Percentiles rank a stretch among this genome's conserved stretches.
These are phyloP conservation scores for Neurospora discreta DNA, from an alignment of 495 filamentous ascomycete species.

Conservation along the genomic window DNA sequence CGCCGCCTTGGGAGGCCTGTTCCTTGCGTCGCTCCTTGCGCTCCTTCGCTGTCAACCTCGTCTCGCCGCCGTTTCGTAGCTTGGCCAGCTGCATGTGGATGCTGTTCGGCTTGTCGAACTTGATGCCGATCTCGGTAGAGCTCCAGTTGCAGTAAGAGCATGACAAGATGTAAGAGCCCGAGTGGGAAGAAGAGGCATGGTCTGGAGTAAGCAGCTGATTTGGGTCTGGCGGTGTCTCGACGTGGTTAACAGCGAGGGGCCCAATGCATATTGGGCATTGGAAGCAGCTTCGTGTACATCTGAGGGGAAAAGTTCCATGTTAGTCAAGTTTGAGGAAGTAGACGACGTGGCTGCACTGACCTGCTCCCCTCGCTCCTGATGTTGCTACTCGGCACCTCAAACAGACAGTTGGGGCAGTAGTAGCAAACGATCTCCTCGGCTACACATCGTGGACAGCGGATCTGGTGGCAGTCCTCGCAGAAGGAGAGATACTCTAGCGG, in stretches of 20 bases:
- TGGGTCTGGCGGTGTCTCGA: constrained; percentile 43
- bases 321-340: neutral
- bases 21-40: constrained; percentile 36
- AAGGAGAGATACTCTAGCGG: constrained; percentile 90
- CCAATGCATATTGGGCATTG: constrained; percentile 86
- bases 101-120: constrained; percentile 76
- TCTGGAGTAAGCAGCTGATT: constrained; percentile 28
- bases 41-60: constrained; percentile 27
- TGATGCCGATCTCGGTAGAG: constrained; percentile 76
- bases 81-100: constrained; percentile 71
- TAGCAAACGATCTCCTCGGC: constrained; percentile 86
- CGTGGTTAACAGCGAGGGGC: constrained; percentile 58
- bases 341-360: constrained; percentile 37
- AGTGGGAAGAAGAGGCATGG: constrained; percentile 16
- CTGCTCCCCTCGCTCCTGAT: constrained; percentile 87
- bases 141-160: constrained; percentile 91
- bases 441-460: constrained; percentile 85
- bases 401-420: constrained; percentile 92
- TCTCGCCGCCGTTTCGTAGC: constrained; percentile 41
- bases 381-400: constrained; percentile 84
- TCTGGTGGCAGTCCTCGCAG: constrained; percentile 93
- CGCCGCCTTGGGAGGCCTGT: constrained; percentile 11
- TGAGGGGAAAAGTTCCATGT: constrained; percentile 20
- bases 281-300: constrained; percentile 90
- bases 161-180: constrained; percentile 64